A percentile compares a stretch with the other conserved stretches of the same genome.
Evolutionary conservation across 805 yeast genomes (phyloP).

Genomic region (Pichia nakasei): DNA sequence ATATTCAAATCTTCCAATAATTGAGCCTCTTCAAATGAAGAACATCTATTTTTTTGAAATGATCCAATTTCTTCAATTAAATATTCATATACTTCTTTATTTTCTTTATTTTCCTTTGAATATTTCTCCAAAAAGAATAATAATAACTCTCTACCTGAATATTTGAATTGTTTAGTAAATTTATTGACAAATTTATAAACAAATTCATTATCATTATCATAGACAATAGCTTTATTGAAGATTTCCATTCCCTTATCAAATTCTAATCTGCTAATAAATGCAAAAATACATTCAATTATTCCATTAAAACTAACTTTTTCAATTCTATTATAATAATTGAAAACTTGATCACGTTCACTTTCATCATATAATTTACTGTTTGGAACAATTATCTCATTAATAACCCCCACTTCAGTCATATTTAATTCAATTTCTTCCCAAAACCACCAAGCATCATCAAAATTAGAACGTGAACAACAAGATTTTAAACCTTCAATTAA

Average conservation of each 20-base stretch:
- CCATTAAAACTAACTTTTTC: conserved; percentile 22
- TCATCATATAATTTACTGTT: conserved; percentile 17
- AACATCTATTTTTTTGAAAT: conserved; percentile 7
- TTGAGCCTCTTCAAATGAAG: conserved; percentile 16
- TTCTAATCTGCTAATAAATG: conserved; percentile 14
- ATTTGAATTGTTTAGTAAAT: conserved; percentile 11
- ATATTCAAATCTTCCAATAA: conserved; percentile 16
- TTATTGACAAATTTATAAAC: conserved; percentile 16
- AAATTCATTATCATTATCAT: conserved; percentile 20
- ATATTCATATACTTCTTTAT: conserved; percentile 11
- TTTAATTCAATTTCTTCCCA: conserved; percentile 21
- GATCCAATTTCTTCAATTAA: conserved; percentile 13
- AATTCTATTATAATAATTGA: conserved; percentile 21
- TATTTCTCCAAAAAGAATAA: conserved; percentile 11
- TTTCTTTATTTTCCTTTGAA: not conserved
- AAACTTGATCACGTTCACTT: conserved; percentile 15
- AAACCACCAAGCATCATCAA: conserved; percentile 26
- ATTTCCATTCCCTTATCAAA: conserved; percentile 18
- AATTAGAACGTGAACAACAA: conserved; percentile 22
- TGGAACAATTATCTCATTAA: conserved; percentile 14
- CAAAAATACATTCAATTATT: conserved; percentile 18
- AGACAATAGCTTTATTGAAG: conserved; percentile 14
- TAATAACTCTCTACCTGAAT: conserved; percentile 20
- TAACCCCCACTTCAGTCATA: conserved; percentile 20
- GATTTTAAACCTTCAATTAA: conserved; percentile 28